Evolutionary conservation across 108 stramenopile genomes (phyloP), one percentile per base, ranked within the genome.

Genomic region (Nitzschia inconspicua): DNA sequence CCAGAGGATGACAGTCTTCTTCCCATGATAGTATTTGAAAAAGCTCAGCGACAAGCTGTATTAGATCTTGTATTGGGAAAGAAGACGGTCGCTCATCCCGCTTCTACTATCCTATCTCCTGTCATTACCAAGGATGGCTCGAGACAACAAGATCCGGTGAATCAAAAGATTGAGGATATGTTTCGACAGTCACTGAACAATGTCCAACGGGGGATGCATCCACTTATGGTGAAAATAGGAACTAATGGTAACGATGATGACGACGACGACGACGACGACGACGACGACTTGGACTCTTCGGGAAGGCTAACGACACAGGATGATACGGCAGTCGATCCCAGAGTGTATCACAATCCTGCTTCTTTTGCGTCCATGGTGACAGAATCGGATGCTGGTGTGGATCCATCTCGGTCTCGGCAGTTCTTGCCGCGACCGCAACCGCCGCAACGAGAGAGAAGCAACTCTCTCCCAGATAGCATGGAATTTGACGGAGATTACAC

Each of bases 281-380:
- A 47, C 4, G 26, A 20, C 19, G 50, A 51, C 4, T 41, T 24
- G 4, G 8, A 20, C 14, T 22, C 36, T 11, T 49, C 30, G 4
- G 7, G 10, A 3, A 55, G 37, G 3, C 35, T 34, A 19, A 41
- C 47, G 47, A 56, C 50, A 11, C 56, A 57, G n/a, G 65, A 66
- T 46, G 65, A 66, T 25, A 66, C 57, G 65, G 36, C 55, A 22
- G 57, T 66, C 24, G 65, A 66, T 49, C 55, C 56, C 25, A 20
- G 37, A 28, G 37, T 54, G 0, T 54, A 54, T 54, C n/a, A n/a
- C n/a, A n/a, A n/a, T n/a, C n/a, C n/a, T n/a, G n/a, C n/a, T n/a
- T n/a, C n/a, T n/a, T n/a, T n/a, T n/a, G n/a, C n/a, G n/a, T n/a
- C n/a, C n/a, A n/a, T n/a, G n/a, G n/a, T n/a, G n/a, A n/a, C n/a